A percentile compares a stretch with the other conserved stretches of the same genome.
Conservation (phyloP, 768 basidiomycete genomes). For the Lanmaoa pseudosensibilis region DNA sequence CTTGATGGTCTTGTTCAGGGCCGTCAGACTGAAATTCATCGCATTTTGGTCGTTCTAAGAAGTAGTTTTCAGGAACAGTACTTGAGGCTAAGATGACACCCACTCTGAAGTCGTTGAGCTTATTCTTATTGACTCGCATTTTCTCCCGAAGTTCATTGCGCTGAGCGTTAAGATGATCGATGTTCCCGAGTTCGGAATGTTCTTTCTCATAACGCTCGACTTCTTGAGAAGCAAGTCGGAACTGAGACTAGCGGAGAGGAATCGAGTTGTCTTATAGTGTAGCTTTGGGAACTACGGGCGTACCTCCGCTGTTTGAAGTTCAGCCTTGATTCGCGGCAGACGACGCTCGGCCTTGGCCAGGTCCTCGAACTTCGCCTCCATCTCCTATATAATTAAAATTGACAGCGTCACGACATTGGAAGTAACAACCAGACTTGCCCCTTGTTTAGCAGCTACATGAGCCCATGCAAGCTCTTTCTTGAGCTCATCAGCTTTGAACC, state of each 20-base stretch:
- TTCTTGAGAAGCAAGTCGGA: slow-evolving; percentile 35
- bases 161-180: slow-evolving; percentile 44
- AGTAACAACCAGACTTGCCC: slow-evolving; percentile 41
- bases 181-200: slow-evolving; percentile 43
- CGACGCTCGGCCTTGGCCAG: slow-evolving; percentile 40
- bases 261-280: not conserved
- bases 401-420: not conserved
- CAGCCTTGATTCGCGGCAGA: slow-evolving; percentile 41
- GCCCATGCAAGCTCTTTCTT: slow-evolving; percentile 89
- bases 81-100: slow-evolving; percentile 10
- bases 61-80: slow-evolving; percentile 1
- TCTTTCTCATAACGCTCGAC: slow-evolving; percentile 42
- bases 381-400: slow-evolving; percentile 36
- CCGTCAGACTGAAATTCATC: slow-evolving; percentile 45
- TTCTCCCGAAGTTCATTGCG: slow-evolving; percentile 38
- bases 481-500: slow-evolving; percentile 63
- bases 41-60: slow-evolving; percentile 50
- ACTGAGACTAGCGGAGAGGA: slow-evolving; percentile 29
- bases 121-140: slow-evolving; percentile 47
- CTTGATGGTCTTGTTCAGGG: slow-evolving; percentile 33
- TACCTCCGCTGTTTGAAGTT: slow-evolving; percentile 42
- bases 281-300: not conserved
- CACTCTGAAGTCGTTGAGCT: slow-evolving; percentile 48
- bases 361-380: slow-evolving; percentile 42
- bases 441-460: slow-evolving; percentile 70